Evolutionary conservation across 768 basidiomycete species (phyloP), one percentile per base, ranked within the genome.

Genomic region (Multifurca ochricompacta): DNA sequence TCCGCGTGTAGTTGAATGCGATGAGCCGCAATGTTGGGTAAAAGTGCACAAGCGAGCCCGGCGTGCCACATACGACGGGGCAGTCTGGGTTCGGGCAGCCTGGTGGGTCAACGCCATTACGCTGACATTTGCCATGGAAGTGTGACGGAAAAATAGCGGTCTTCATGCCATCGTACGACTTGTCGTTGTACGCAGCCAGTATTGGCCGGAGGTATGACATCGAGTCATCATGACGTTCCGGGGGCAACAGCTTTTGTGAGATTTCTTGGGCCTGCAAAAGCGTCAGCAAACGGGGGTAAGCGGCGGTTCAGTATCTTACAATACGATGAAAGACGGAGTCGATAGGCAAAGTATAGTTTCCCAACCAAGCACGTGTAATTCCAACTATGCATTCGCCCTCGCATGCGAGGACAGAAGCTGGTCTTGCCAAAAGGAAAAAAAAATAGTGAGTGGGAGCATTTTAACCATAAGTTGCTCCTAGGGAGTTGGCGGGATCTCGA

Each of bases 11-110:
- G 47, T 77, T 69, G 67, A 71, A 81, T 11, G 73, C 79, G 65
- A 83, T 77, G 45, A 62, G 67, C 31, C 68, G 63, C 18, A 88
- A 71, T 27, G 61, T 71, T 7, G 70, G 46, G 67, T 74, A 88
- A 69, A 80, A 85, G 68, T 87, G 85, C 9, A 84, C 77, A 60
- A 90, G 68, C 3, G 86, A 88, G 9, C 87, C 86, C n/a, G 87
- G 85, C 5, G 87, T 89, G 63, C 87, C 86, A 59, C 87, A 89
- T 30, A 87, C 78, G 51, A 87, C 77, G 19, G 84, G 79, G 64
- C 87, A 90, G 63, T 88, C 80, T 32, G 86, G 85, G 60, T 88
- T 85, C 8, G 87, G 87, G 61, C 87, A 89, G 21, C 87, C 87
- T 2, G 69, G 48, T 14, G 86, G 87, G 36, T 84, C 77, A 52